phyloP scores from a whole-genome alignment of 768 basidiomycete species.

The Kwoniella europaea region DNA sequence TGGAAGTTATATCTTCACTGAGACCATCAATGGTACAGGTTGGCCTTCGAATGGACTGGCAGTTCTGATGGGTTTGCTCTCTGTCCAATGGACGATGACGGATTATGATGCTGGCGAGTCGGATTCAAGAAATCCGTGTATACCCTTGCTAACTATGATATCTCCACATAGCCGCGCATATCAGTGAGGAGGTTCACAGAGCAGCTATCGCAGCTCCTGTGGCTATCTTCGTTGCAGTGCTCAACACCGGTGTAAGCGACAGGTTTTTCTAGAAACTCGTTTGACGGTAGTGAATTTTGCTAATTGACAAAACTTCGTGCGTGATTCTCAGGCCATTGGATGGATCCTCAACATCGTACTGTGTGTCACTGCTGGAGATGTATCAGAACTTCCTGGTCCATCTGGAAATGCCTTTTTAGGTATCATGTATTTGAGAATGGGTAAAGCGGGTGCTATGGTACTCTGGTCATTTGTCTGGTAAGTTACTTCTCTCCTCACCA shows the following conservation, averaged over 20 bases:
- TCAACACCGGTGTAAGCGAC: conserved; percentile 55
- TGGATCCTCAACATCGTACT: conserved; percentile 87
- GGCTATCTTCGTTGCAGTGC: conserved; percentile 60
- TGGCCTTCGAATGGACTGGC: conserved; percentile 78
- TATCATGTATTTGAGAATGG: conserved; percentile 78
- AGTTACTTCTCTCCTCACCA: conserved; percentile 18
- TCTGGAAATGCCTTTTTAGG: conserved; percentile 76
- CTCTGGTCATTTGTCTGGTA: conserved; percentile 69
- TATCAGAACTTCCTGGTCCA: conserved; percentile 66
- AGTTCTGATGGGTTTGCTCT: conserved; percentile 81
- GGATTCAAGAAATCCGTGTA: too few relatives aligned
- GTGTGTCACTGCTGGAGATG: conserved; percentile 75
- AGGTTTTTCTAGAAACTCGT: neutral
- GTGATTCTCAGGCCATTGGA: conserved; percentile 62
- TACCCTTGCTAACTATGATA: neutral
- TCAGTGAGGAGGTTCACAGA: conserved; percentile 59
- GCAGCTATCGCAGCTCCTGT: conserved; percentile 60
- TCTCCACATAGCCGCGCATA: conserved; percentile 58
- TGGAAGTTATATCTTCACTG: conserved; percentile 77
- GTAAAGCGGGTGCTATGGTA: conserved; percentile 73
- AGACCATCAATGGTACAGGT: conserved; percentile 74
- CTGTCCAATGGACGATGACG: conserved; percentile 74
- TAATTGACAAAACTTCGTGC: neutral
- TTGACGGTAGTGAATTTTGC: neutral
- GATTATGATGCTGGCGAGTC: conserved; percentile 28